Percentiles rank a stretch among this genome's conserved stretches.
These are phyloP conservation scores for Schizothecium vesticola DNA, from an alignment of 495 filamentous ascomycete genomes.

Conservation along the genomic window DNA sequence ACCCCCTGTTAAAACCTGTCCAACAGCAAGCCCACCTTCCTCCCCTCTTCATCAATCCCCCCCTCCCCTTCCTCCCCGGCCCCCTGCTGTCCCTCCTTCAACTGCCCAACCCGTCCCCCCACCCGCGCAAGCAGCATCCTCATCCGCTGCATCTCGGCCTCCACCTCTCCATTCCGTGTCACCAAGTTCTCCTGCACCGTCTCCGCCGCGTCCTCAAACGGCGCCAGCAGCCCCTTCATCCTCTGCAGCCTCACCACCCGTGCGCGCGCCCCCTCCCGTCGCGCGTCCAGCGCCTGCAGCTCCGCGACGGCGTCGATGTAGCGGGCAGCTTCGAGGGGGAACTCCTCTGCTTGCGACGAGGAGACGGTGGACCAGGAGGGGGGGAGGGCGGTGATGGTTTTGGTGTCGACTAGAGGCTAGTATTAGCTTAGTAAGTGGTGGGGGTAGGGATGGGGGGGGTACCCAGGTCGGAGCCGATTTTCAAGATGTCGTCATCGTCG, in stretches of 20 bases:
- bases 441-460: constrained; percentile 4
- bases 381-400: constrained; percentile 41
- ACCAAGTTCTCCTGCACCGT: constrained; percentile 72
- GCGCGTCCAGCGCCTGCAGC: constrained; percentile 48
- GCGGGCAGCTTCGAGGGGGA: constrained; percentile 34
- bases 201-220: constrained; percentile 35
- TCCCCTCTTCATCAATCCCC: constrained; percentile 36
- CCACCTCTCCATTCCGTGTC: constrained; percentile 66
- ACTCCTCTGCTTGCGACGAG: constrained; percentile 22
- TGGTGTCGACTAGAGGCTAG: constrained; percentile 30
- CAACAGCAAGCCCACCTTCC: constrained; percentile 38
- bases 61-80: constrained; percentile 2
- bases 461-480: constrained; percentile 37
- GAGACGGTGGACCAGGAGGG: constrained; percentile 31
- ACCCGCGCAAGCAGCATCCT: constrained; percentile 68
- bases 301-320: constrained; percentile 52
- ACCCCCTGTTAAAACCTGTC: constrained; percentile 29
- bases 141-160: constrained; percentile 70
- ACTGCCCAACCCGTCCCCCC: constrained; percentile 50
- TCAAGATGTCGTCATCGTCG: constrained; percentile 32
- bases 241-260: constrained; percentile 53
- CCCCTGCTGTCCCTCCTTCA: constrained; percentile 22
- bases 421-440: background rate
- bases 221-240: constrained; percentile 53
- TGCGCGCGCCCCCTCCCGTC: constrained; percentile 47